A percentile compares a stretch with the other conserved stretches of the same genome.
Conservation (phyloP, 306 rosid species). For the Betula pendula region DNA sequence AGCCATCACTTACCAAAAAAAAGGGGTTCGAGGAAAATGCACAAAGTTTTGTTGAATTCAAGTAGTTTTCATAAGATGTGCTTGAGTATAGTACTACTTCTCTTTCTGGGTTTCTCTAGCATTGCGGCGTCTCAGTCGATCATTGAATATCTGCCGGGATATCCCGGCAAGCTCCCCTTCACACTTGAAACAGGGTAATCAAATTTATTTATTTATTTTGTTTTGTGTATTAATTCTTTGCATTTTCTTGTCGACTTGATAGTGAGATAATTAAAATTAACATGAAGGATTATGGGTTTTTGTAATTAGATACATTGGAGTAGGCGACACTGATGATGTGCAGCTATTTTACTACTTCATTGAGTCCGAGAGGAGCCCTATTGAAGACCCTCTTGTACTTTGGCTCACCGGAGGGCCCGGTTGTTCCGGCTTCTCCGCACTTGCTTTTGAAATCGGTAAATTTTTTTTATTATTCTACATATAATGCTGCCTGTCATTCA, state of each 20-base stretch:
- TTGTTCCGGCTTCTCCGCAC: conserved; percentile 25
- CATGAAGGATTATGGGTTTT: neutral
- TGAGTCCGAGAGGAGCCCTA: conserved; percentile 27
- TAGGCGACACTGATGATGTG: conserved; percentile 19
- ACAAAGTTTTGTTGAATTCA: neutral
- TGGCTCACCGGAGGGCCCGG: conserved; percentile 38
- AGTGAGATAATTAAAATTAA: neutral
- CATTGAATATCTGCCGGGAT: conserved; percentile 6
- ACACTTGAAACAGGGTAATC: conserved; percentile 22
- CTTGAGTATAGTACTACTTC: neutral
- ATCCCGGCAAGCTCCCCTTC: conserved; percentile 10
- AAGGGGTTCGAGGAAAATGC: neutral
- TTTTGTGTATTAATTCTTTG: neutral
- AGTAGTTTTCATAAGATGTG: neutral
- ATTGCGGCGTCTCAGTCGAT: conserved; percentile 4
- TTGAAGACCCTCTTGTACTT: conserved; percentile 27
- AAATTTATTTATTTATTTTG: neutral
- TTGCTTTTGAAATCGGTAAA: conserved; percentile 29
- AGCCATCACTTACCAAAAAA: no score
- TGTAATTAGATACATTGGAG: conserved; percentile 21
- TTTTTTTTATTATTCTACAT: no score
- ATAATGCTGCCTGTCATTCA: no score
- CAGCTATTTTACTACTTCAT: conserved; percentile 32
- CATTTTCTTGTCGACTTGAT: neutral
- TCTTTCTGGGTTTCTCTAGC: neutral